These are phyloP conservation scores for Syzygium aromaticum DNA, from an alignment of 345 rosid species.

Conservation along the genomic window DNA sequence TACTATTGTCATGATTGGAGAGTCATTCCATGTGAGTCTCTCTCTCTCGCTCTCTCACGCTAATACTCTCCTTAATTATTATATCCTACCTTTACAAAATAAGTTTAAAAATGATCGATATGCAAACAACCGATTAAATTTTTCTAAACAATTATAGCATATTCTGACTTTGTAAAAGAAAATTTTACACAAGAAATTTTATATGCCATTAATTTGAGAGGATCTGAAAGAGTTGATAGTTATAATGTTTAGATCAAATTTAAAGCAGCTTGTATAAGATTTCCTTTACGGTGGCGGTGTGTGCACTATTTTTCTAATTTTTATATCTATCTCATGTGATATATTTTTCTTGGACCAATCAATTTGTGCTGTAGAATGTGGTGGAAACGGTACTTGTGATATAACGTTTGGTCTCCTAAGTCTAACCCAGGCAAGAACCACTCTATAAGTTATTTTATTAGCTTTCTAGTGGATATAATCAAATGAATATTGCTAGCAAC, in stretches of 20 bases:
- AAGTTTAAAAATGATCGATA: background rate
- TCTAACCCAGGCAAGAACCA: background rate
- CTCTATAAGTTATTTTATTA: background rate
- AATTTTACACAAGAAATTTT: background rate
- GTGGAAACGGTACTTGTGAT: background rate
- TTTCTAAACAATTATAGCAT: background rate
- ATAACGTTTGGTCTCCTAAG: background rate
- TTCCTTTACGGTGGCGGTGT: background rate
- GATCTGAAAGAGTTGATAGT: background rate
- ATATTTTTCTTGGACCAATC: background rate
- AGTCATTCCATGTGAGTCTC: conserved; percentile 4
- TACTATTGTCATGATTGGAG: conserved; percentile 4
- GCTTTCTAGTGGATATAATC: background rate
- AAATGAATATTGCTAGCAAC: background rate
- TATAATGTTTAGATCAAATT: background rate
- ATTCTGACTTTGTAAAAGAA: background rate
- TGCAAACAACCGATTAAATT: background rate
- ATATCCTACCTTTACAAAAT: background rate
- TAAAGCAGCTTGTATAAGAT: background rate
- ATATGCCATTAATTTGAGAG: background rate
- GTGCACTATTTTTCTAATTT: background rate
- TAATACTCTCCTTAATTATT: background rate
- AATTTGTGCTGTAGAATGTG: background rate
- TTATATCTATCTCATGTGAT: background rate
- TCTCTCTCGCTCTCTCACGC: background rate